phyloP scores from a whole-genome alignment of 768 basidiomycete species.

The Lepiota venenata region DNA sequence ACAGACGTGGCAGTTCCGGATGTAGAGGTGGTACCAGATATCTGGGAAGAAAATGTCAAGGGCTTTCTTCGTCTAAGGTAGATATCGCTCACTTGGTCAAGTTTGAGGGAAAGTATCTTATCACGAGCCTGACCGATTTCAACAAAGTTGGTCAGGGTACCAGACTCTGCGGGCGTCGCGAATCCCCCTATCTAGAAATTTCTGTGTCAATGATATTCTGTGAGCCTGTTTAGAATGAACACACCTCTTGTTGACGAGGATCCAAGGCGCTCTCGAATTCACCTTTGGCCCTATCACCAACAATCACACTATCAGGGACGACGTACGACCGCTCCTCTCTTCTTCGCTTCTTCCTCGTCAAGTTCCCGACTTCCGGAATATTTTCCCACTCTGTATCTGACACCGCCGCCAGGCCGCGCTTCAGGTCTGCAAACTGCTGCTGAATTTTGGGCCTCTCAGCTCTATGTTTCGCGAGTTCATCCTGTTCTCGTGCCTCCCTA shows the following conservation, averaged over 20 bases:
- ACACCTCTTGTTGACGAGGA: conserved; percentile 69
- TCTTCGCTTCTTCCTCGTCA: conserved; percentile 87
- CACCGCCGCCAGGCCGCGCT: conserved; percentile 81
- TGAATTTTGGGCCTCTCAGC: conserved; percentile 93
- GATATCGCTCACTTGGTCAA: conserved; percentile 70
- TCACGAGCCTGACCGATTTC: conserved; percentile 97
- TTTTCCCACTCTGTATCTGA: conserved; percentile 93
- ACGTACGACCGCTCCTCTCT: conserved; percentile 84
- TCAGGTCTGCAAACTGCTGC: conserved; percentile 93
- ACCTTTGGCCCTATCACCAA: conserved; percentile 73
- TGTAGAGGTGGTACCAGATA: conserved; percentile 65
- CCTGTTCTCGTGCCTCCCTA: conserved; percentile 74
- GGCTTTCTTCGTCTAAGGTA: neutral
- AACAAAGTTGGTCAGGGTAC: conserved; percentile 86
- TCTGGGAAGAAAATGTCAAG: conserved; percentile 29
- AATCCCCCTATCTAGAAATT: conserved; percentile 57
- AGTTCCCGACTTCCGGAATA: conserved; percentile 94
- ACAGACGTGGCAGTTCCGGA: conserved; percentile 84
- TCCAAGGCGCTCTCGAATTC: conserved; percentile 82
- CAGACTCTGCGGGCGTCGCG: conserved; percentile 77
- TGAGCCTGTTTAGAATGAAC: conserved; percentile 15
- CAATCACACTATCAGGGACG: conserved; percentile 90
- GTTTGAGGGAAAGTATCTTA: conserved; percentile 87
- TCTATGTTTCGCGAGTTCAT: conserved; percentile 69
- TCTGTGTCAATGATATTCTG: conserved; percentile 2